A percentile compares a stretch with the other conserved stretches of the same genome.
phyloP scores from a whole-genome alignment of 2,329 filamentous ascomycete species.

The Xylaria sp. region DNA sequence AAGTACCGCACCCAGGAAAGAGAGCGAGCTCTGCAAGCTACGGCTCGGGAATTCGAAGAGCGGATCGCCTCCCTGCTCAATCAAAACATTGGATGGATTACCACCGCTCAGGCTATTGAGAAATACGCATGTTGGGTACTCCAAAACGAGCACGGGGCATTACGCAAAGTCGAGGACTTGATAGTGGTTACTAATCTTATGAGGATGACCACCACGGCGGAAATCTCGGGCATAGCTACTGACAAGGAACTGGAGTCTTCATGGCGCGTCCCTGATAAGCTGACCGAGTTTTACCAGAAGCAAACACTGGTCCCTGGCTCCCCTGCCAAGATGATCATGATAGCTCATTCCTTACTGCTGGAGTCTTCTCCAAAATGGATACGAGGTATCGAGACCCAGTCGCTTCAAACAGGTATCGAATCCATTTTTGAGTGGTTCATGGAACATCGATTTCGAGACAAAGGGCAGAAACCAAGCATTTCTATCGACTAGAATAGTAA shows the following conservation, averaged over 20 bases:
- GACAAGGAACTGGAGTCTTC: not conserved
- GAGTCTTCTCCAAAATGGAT: not conserved
- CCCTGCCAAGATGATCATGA: not conserved
- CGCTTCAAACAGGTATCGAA: not conserved
- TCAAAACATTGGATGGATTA: not conserved
- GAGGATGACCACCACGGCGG: not conserved
- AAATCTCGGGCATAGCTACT: not conserved
- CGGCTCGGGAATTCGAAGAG: not conserved
- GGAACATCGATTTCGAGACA: slow-evolving; percentile 1
- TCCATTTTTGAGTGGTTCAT: not conserved
- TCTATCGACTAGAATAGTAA: no score
- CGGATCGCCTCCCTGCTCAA: not conserved
- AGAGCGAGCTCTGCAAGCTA: not conserved
- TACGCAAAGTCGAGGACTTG: not conserved
- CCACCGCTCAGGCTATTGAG: not conserved
- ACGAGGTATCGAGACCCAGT: not conserved
- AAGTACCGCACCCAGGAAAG: not conserved
- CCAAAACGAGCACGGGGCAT: not conserved
- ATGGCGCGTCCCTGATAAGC: not conserved
- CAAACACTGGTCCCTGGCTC: not conserved
- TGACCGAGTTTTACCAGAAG: not conserved
- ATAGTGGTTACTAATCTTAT: not conserved
- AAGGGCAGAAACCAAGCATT: not conserved
- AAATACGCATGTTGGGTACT: not conserved
- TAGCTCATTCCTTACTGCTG: not conserved